These are phyloP conservation scores for Hymenoscyphus linearis DNA, from an alignment of 2,329 filamentous ascomycete species.

Conservation along the genomic window DNA sequence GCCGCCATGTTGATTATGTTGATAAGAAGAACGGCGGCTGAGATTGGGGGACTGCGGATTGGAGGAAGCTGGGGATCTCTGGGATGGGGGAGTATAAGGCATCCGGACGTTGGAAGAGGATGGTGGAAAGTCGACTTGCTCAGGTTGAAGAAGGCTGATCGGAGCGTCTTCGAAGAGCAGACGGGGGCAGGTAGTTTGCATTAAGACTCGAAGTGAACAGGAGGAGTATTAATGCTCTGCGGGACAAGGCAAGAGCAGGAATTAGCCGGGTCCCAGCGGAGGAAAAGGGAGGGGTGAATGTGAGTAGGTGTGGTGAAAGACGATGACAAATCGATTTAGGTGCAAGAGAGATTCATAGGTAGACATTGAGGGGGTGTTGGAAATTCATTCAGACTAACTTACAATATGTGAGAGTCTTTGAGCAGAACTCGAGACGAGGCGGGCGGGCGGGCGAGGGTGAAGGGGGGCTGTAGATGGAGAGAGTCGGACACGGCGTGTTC, in stretches of 20 bases:
- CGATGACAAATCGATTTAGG: constrained; percentile 10
- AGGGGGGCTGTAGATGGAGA: constrained; percentile 7
- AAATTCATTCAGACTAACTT: constrained; percentile 16
- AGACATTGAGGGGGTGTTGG: constrained; percentile 7
- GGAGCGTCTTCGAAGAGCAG: constrained; percentile 6
- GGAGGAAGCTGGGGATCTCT: constrained; percentile 57
- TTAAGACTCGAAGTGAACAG: constrained; percentile 1
- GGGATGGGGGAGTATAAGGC: constrained; percentile 82
- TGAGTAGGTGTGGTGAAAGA: neutral
- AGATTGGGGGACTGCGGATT: constrained; percentile 49
- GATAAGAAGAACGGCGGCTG: constrained; percentile 55
- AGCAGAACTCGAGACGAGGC: neutral
- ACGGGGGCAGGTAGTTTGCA: constrained; percentile 12
- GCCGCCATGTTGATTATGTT: constrained; percentile 32
- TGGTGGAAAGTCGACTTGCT: constrained; percentile 5
- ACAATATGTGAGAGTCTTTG: constrained; percentile 18
- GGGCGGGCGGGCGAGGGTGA: neutral
- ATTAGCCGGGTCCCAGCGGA: constrained; percentile 20
- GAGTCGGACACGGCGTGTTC: constrained; percentile 28
- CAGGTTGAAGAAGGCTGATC: neutral
- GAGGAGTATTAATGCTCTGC: constrained; percentile 18
- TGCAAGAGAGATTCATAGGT: constrained; percentile 4
- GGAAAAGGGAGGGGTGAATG: constrained; percentile 10
- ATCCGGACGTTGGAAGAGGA: constrained; percentile 46
- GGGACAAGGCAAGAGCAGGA: constrained; percentile 11